These are phyloP conservation scores for Cercospora sp. DNA, from an alignment of 2,329 filamentous ascomycete genomes.

Conservation along the genomic window DNA sequence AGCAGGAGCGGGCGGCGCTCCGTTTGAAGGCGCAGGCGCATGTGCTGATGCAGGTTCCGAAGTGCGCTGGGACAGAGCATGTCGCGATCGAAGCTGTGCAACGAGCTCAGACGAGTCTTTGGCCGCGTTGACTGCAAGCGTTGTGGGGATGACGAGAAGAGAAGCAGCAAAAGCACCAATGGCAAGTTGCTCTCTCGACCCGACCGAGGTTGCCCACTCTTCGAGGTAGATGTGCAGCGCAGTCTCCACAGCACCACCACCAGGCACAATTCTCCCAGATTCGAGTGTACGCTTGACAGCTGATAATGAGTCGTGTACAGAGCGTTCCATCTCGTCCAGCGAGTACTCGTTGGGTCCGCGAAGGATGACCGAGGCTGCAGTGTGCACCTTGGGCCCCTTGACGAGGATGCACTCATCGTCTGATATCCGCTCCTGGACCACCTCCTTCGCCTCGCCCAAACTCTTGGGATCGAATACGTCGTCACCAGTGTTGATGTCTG, in stretches of 20 bases:
- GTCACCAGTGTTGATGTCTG: constrained; percentile 87
- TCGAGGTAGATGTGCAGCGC: constrained; percentile 98
- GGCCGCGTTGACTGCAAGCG: constrained; percentile 91
- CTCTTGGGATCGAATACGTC: constrained; percentile 92
- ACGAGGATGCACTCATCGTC: constrained; percentile 98
- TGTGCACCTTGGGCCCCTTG: constrained; percentile 92
- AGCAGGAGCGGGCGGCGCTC: constrained; percentile 27
- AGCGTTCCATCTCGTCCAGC: constrained; percentile 98
- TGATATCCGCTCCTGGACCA: constrained; percentile 96
- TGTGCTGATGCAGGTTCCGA: constrained; percentile 67
- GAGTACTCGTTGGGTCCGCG: constrained; percentile 94
- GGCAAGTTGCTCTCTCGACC: constrained; percentile 93
- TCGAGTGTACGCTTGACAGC: constrained; percentile 97
- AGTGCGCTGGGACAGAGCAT: constrained; percentile 90
- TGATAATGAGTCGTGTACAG: constrained; percentile 92
- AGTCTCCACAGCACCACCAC: constrained; percentile 96
- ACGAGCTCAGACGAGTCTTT: constrained; percentile 95
- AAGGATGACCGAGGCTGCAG: constrained; percentile 92
- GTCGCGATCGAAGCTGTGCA: constrained; percentile 88
- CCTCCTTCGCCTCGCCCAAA: constrained; percentile 89
- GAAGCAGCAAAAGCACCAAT: constrained; percentile 97
- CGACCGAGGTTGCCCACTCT: constrained; percentile 95
- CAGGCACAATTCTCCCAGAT: constrained; percentile 93
- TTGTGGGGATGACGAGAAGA: constrained; percentile 92
- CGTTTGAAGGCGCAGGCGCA: constrained; percentile 24